Conservation (phyloP, 2,329 filamentous ascomycete genomes). For the Ampelomyces quisqualis region DNA sequence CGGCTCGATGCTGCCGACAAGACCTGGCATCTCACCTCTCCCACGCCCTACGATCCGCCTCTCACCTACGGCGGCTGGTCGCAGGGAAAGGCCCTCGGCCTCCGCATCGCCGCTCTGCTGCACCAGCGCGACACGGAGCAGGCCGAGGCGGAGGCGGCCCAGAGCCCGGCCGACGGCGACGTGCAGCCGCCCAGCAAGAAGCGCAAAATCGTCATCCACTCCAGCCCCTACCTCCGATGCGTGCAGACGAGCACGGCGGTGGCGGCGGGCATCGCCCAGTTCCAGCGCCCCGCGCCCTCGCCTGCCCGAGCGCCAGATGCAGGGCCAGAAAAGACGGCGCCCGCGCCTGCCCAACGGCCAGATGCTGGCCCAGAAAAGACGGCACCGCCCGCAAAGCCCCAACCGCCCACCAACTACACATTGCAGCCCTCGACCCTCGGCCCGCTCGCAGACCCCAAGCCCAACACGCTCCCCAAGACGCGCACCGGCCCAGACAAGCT, state of each 20-base stretch:
- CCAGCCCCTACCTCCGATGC: constrained; percentile 90
- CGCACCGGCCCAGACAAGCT: constrained; percentile 40
- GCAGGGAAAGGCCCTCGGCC: constrained; percentile 78
- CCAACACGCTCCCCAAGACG: constrained; percentile 37
- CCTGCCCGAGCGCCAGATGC: constrained; percentile 21
- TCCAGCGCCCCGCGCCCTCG: constrained; percentile 43
- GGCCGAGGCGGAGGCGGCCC: constrained; percentile 36
- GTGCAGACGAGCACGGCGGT: constrained; percentile 90
- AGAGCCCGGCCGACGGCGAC: constrained; percentile 19
- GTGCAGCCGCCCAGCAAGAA: constrained; percentile 50
- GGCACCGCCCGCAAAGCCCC: constrained; percentile 19
- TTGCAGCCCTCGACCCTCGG: constrained; percentile 29
- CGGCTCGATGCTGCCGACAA: constrained; percentile 93
- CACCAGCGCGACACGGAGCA: constrained; percentile 52
- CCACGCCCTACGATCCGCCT: constrained; percentile 92
- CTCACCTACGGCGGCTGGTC: constrained; percentile 93
- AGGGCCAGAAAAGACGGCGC: constrained; percentile 23
- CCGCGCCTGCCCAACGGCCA: constrained; percentile 21
- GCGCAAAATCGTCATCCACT: constrained; percentile 83
- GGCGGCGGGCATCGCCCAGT: constrained; percentile 77
- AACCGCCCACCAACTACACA: constrained; percentile 17
- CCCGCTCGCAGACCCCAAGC: constrained; percentile 42
- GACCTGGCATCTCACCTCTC: constrained; percentile 89
- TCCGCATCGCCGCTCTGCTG: constrained; percentile 76
- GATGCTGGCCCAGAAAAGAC: constrained; percentile 10